phyloP scores from a whole-genome alignment of 73 alveolate species.

The Paramecium pentaurelia region DNA sequence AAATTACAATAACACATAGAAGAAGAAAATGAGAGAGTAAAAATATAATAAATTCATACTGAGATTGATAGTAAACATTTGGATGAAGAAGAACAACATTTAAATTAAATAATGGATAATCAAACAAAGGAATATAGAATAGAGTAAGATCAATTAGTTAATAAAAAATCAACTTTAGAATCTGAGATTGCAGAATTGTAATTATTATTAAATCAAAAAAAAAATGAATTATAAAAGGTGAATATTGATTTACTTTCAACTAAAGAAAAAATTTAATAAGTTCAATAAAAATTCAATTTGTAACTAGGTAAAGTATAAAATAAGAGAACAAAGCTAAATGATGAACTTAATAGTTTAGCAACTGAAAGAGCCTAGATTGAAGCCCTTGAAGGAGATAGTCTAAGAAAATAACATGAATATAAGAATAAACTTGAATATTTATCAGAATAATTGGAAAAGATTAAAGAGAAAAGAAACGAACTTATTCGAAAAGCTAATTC shows the following conservation, averaged over 20 bases:
- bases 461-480: background rate
- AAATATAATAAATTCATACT: conserved; percentile 22
- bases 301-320: background rate
- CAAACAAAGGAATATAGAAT: conserved; percentile 18
- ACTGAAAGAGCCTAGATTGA: conserved; percentile 27
- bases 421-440: background rate
- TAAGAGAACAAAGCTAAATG: background rate
- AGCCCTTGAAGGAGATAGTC: background rate
- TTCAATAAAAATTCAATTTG: background rate
- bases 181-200: background rate
- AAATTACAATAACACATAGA: conserved; percentile 8
- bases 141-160: background rate
- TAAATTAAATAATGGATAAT: conserved; percentile 22
- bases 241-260: background rate
- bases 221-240: background rate
- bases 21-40: conserved; percentile 41
- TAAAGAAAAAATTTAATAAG: background rate
- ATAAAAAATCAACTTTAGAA: background rate
- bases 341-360: background rate
- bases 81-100: conserved; percentile 41
- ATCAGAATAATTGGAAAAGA: background rate
- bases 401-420: background rate
- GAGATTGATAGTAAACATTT: conserved; percentile 45
- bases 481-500: background rate
- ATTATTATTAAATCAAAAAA: background rate